These are phyloP conservation scores for Chrysopogon serrulatus DNA, from an alignment of 176 grass and related monocot species.

Conservation along the genomic window DNA sequence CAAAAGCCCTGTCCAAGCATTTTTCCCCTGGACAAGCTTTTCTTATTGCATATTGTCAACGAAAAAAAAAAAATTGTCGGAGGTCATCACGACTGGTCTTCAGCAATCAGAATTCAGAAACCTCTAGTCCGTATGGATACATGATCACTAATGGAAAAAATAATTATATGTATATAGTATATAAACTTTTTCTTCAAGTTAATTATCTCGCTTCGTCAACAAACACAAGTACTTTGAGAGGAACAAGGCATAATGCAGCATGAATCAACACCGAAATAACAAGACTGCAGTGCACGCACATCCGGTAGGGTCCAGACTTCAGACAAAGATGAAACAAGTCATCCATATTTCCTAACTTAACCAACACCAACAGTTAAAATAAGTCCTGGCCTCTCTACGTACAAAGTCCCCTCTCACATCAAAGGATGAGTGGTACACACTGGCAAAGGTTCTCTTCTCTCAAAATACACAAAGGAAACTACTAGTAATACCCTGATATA, in stretches of 20 bases:
- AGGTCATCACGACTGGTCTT: no score
- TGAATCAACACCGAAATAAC: neutral
- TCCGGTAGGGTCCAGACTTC: neutral
- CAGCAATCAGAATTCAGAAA: no score
- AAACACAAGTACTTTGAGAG: neutral
- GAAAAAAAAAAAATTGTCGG: no score
- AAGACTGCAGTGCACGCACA: neutral
- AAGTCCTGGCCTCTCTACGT: constrained; percentile 11
- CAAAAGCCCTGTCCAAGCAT: no score
- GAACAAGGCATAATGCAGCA: neutral
- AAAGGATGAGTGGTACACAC: constrained; percentile 12
- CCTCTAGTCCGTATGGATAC: no score
- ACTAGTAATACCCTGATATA: neutral
- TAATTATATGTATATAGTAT: no score
- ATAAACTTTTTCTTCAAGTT: neutral
- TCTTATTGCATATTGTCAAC: no score
- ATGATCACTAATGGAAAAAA: no score
- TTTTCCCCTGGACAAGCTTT: no score
- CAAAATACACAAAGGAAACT: neutral
- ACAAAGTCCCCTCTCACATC: constrained; percentile 27
- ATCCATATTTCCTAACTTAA: constrained; percentile 34
- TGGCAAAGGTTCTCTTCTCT: constrained; percentile 1
- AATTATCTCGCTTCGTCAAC: neutral
- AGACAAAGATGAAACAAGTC: neutral
- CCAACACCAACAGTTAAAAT: constrained; percentile 15